Percentiles rank a stretch among this genome's conserved stretches.
Conservation (phyloP, 2,329 filamentous ascomycete species). For the Elsinoe australis region DNA sequence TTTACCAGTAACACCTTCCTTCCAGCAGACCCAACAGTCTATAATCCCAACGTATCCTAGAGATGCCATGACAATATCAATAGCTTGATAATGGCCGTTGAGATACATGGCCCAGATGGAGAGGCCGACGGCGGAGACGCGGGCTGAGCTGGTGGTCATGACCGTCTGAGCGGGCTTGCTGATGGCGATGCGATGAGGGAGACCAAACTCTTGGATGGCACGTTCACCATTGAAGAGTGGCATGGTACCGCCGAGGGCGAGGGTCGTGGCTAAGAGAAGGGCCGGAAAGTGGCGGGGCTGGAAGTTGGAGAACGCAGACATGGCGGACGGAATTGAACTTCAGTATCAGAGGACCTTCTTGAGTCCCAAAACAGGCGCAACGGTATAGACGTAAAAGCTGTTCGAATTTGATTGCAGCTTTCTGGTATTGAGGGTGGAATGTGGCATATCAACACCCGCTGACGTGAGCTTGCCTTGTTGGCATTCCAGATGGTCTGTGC, state of each 20-base stretch:
- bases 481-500: too few species aligned
- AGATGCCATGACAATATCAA: conserved; percentile 1
- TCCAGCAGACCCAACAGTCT: conserved; percentile 1
- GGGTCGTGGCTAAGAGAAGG: neutral
- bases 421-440: too few species aligned
- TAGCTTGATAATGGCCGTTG: neutral
- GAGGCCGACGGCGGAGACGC: neutral
- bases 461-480: too few species aligned
- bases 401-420: too few species aligned
- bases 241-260: conserved; percentile 1
- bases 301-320: conserved; percentile 3
- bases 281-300: conserved; percentile 3
- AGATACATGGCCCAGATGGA: conserved; percentile 6
- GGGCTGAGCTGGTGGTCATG: neutral
- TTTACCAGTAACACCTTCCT: neutral
- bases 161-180: neutral
- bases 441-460: too few species aligned
- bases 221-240: neutral
- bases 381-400: too few species aligned
- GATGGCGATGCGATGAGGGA: conserved; percentile 3
- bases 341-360: too few species aligned
- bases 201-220: neutral
- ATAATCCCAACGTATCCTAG: conserved; percentile 1
- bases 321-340: neutral
- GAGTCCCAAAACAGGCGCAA: too few species aligned